A percentile compares a stretch with the other conserved stretches of the same genome.
Conservation (phyloP, 192 early-diverging fungal species). For the Geranomyces michiganensis region DNA sequence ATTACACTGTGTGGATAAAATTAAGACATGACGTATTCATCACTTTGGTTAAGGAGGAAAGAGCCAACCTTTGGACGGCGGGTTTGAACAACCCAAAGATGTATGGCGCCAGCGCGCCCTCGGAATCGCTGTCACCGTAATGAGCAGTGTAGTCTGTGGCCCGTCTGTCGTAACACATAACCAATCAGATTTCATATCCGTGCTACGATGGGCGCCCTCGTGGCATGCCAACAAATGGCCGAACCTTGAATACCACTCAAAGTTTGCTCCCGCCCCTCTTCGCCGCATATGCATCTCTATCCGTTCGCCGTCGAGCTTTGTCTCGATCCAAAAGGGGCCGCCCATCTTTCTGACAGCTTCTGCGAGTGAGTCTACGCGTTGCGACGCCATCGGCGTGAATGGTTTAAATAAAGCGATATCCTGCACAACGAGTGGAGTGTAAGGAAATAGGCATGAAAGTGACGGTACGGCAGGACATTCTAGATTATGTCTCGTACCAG, state of each 20-base stretch:
- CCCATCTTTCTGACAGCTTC: slow-evolving; percentile 53
- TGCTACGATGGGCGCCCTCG: background rate
- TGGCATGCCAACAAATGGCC: background rate
- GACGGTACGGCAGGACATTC: no score
- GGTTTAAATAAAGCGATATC: slow-evolving; percentile 59
- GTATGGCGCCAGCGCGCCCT: slow-evolving; percentile 60
- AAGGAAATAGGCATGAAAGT: no score
- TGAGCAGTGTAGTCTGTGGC: slow-evolving; percentile 70
- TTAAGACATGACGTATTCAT: background rate
- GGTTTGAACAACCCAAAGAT: slow-evolving; percentile 57
- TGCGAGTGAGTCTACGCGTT: slow-evolving; percentile 51
- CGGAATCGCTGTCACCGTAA: slow-evolving; percentile 61
- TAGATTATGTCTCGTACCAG: background rate
- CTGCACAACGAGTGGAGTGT: slow-evolving; percentile 34
- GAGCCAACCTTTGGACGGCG: slow-evolving; percentile 44
- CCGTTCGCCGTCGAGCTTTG: slow-evolving; percentile 83
- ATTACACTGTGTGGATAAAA: slow-evolving; percentile 54
- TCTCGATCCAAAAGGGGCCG: slow-evolving; percentile 72
- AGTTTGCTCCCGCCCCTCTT: slow-evolving; percentile 55
- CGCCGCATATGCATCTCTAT: slow-evolving; percentile 70
- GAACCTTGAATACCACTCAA: slow-evolving; percentile 55
- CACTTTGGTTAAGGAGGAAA: background rate
- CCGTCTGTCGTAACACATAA: slow-evolving; percentile 47
- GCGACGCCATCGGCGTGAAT: slow-evolving; percentile 72
- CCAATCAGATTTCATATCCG: background rate